Percentiles rank a stretch among this genome's conserved stretches.
Evolutionary conservation across 306 rosid genomes (phyloP).

Genomic region (Dryas alaskensis): DNA sequence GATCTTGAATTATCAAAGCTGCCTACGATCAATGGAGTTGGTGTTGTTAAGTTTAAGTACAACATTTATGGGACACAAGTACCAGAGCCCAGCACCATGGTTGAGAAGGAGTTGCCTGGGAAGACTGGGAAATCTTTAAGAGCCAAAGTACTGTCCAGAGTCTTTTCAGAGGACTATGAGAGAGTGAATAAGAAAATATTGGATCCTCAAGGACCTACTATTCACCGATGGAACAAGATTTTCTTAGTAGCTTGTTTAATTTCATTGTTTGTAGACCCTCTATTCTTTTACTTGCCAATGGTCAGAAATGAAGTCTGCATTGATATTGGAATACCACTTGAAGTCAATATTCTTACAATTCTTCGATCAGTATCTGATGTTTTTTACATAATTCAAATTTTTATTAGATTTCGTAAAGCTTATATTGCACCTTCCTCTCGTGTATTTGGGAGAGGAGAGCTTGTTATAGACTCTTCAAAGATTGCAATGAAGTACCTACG

Average conservation of each 20-base stretch:
- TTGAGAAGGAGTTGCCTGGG: slow-evolving; percentile 16
- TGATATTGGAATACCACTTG: slow-evolving; percentile 33
- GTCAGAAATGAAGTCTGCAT: slow-evolving; percentile 36
- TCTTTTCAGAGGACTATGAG: slow-evolving; percentile 55
- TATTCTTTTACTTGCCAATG: slow-evolving; percentile 53
- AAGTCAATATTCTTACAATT: slow-evolving; percentile 41
- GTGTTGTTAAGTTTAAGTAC: slow-evolving; percentile 33
- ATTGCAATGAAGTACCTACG: slow-evolving; percentile 41
- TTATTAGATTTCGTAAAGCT: slow-evolving; percentile 44
- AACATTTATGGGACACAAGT: slow-evolving; percentile 33
- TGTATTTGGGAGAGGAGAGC: slow-evolving; percentile 64
- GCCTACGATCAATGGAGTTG: slow-evolving; percentile 25
- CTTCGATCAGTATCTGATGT: slow-evolving; percentile 43
- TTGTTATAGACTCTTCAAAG: slow-evolving; percentile 48
- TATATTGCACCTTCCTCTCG: slow-evolving; percentile 57
- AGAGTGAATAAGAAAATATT: slow-evolving; percentile 39
- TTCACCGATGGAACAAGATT: slow-evolving; percentile 46
- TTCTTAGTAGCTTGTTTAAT: slow-evolving; percentile 42
- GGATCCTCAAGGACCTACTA: slow-evolving; percentile 43
- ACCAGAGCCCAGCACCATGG: slow-evolving; percentile 17
- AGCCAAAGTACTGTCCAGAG: slow-evolving; percentile 47
- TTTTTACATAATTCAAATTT: slow-evolving; percentile 49
- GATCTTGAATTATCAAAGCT: slow-evolving; percentile 31
- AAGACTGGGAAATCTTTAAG: slow-evolving; percentile 31
- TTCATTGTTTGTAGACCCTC: slow-evolving; percentile 55